Evolutionary conservation across 23 red algal species (phyloP).

Genomic region (Chondrus crispus): DNA sequence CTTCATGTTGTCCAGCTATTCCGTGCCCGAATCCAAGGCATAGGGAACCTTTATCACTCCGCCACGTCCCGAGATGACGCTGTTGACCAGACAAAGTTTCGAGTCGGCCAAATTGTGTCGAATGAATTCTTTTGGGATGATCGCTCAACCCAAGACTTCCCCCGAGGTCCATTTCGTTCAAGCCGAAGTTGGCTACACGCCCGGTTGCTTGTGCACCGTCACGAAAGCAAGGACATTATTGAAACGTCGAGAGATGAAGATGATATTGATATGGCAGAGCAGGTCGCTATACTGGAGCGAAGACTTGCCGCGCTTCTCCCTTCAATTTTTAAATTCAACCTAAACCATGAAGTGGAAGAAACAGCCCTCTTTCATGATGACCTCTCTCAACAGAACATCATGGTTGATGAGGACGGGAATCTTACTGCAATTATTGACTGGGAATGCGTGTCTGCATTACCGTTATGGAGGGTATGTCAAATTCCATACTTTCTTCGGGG

Average conservation of each 20-base stretch:
- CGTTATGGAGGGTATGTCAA: constrained; percentile 4
- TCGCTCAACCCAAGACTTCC: neutral
- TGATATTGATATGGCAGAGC: neutral
- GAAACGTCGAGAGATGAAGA: neutral
- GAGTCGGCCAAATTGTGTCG: neutral
- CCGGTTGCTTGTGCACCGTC: neutral
- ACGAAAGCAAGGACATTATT: neutral
- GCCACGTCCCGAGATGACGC: too few relatives aligned
- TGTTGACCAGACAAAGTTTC: too few relatives aligned
- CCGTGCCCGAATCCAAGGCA: neutral
- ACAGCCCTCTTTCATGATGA: constrained; percentile 6
- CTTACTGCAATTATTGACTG: neutral
- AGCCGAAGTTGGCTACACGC: neutral
- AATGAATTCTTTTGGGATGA: neutral
- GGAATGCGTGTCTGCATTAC: neutral
- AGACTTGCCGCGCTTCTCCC: neutral
- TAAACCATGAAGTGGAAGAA: neutral
- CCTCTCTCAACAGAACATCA: neutral
- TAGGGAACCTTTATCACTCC: neutral
- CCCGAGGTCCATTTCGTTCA: neutral
- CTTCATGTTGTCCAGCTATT: neutral
- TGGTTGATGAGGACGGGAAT: neutral
- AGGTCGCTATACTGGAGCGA: neutral
- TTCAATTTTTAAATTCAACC: neutral
- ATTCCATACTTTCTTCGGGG: neutral